Base-by-base conservation (phyloP, 768 basidiomycete genomes). In the Leccinum ochraceum region DNA sequence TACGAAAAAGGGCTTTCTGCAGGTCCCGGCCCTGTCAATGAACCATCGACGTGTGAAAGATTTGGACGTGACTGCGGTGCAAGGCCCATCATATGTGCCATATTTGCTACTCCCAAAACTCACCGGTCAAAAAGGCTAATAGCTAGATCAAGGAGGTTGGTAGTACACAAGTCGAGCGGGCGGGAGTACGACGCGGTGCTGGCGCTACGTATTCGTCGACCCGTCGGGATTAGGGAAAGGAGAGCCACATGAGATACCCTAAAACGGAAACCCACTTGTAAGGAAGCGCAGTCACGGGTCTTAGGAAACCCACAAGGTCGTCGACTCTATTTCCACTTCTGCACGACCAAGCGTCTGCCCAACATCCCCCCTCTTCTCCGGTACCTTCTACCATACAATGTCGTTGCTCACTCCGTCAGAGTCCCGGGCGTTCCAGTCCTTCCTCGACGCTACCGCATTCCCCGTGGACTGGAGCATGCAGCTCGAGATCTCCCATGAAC, bases 381-480 rank as follows among this genome's bases (percentile, higher is more conserved):
- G 42, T 26, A 42, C 39, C 26, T 48, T 22, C 14, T 10, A 17
- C 34, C 50, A 24, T 4, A 63, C 63, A 42, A 86, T 86, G 86
- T 80, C 87, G 30, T 77, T 90, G 57, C 80, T 91, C 68, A 84
- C 86, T 2, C 83, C 85, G 24, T 75, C 85, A 17, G 89, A 91
- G 77, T 81, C 84, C 4, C 79, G 83, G 71, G 85, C 83, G 30
- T 84, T 90, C 71, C 85, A 89, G 76, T 80, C 85, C 28, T 90
- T 90, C 69, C 81, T 90, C 60, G 84, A 87, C 64, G 68, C 78
- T n/a, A 60, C 71, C 17, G 67, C 73, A 37, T 72, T 75, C 34
- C 69, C 81, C 1, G 67, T 77, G 28, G 84, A 85, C 71, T 86
- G 84, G 84, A 74, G 74, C 54, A 69, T 78, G 62, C 77, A 67